These are phyloP conservation scores for Ceratobasidium sp. DNA, from an alignment of 1,284 basidiomycete genomes.

Conservation along the genomic window DNA sequence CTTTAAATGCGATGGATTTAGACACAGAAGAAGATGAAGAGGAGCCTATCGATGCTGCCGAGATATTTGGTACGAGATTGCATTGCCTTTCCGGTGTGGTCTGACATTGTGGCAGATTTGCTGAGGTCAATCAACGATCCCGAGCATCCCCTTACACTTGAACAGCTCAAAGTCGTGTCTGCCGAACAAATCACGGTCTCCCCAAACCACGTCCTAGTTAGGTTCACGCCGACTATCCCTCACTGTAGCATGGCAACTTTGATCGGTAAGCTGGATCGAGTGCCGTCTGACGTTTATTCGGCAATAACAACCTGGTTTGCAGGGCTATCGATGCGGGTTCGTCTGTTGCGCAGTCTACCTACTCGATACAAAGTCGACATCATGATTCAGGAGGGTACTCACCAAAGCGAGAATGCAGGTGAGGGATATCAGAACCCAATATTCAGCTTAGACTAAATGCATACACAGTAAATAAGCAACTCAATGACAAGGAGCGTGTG, in stretches of 20 bases:
- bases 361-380: conserved; percentile 96
- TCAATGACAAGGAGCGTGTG: conserved; percentile 98
- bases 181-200: conserved; percentile 82
- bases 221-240: conserved; percentile 97
- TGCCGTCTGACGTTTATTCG: conserved; percentile 4
- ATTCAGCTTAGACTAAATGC: not conserved
- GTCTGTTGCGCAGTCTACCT: conserved; percentile 89
- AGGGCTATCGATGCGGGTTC: conserved; percentile 93
- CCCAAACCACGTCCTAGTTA: conserved; percentile 78
- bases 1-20: conserved; percentile 36
- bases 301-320: conserved; percentile 27
- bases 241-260: conserved; percentile 98
- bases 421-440: conserved; percentile 26
- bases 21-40: conserved; percentile 47
- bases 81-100: conserved; percentile 17
- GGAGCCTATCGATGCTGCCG: conserved; percentile 73
- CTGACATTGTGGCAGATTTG: conserved; percentile 65
- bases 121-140: conserved; percentile 95
- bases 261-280: conserved; percentile 74
- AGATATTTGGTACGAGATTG: conserved; percentile 65
- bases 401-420: conserved; percentile 93
- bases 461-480: conserved; percentile 89
- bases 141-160: conserved; percentile 94
- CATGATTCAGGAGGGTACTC: conserved; percentile 89
- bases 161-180: conserved; percentile 95